Evolutionary conservation across 768 basidiomycete species (phyloP), one percentile per base, ranked within the genome.

Genomic region (Pleurotus tuoliensis): DNA sequence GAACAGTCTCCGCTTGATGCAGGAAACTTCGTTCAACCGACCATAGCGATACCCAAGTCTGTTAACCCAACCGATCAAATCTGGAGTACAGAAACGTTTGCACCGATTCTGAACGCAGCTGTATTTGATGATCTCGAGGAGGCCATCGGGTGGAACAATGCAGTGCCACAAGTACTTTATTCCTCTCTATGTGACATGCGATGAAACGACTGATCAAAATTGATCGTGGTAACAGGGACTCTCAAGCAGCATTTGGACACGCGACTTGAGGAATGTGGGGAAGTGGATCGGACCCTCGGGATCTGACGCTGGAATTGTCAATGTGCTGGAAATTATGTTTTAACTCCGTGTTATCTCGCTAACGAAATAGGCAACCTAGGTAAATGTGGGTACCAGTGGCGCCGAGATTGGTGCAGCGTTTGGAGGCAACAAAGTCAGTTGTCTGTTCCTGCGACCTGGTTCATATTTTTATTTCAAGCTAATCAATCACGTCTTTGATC

Each of bases 201-300:
- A 56, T 43, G 24, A 52, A 43, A 43, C 37, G 39, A 18, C 38
- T 61, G 44, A 56, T 55, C 57, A 58, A 57, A 56, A 39, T 46
- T 56, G 30, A 43, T 57, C 53, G 40, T 53, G 47, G 57, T 67
- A 37, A 44, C 64, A 87, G 80, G 94, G 94, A n/a, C 72, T 96
- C 57, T 93, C 91, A 44, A 92, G 91, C 65, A 90, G 90, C 58
- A 76, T 97, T 1, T 98, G 95, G 90, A 95, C 95, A 50, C 82
- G 84, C 40, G 88, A 92, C 64, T 64, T 98, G 48, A 77, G 88
- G 58, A 86, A 88, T 63, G 74, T 97, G 53, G 93, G 95, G 51
- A 90, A 85, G 72, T 97, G 94, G 92, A 87, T 96, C 61, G 93
- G 94, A 11, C 89, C 94, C 40, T 78, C 79, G 57, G 95, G 95